These are phyloP conservation scores for Penicillium turbatum DNA, from an alignment of 495 filamentous ascomycete genomes.

Conservation along the genomic window DNA sequence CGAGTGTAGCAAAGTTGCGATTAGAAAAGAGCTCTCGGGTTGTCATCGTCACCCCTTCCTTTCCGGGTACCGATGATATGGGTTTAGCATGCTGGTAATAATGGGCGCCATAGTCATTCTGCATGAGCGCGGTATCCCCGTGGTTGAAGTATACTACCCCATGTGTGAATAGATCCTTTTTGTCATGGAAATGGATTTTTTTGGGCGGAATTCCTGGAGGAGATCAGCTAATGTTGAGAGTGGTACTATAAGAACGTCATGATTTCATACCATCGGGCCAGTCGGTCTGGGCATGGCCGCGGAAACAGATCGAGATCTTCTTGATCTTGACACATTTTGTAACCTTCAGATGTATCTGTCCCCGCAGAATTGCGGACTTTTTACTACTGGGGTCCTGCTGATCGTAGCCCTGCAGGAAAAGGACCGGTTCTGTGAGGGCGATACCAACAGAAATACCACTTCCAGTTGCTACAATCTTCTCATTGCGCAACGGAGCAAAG, in stretches of 20 bases:
- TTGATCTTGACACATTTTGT: slow-evolving; percentile 93
- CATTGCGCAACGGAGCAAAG: slow-evolving; percentile 42
- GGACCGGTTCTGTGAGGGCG: slow-evolving; percentile 77
- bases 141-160: slow-evolving; percentile 49
- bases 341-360: slow-evolving; percentile 75
- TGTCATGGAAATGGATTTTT: slow-evolving; percentile 80
- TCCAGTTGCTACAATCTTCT: slow-evolving; percentile 69
- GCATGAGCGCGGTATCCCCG: slow-evolving; percentile 60
- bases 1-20: slow-evolving; percentile 32
- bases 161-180: slow-evolving; percentile 52
- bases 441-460: slow-evolving; percentile 70
- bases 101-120: slow-evolving; percentile 52
- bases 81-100: slow-evolving; percentile 43
- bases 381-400: slow-evolving; percentile 65
- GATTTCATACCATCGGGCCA: slow-evolving; percentile 80
- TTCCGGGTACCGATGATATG: slow-evolving; percentile 42
- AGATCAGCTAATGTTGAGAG: slow-evolving; percentile 7
- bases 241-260: neutral
- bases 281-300: slow-evolving; percentile 81
- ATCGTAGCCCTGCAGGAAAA: slow-evolving; percentile 90
- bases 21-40: slow-evolving; percentile 42
- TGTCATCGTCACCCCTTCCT: slow-evolving; percentile 40
- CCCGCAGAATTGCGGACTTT: slow-evolving; percentile 78
- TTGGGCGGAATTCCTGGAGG: slow-evolving; percentile 76
- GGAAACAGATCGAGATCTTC: slow-evolving; percentile 82